These are phyloP conservation scores for Chionographis japonica DNA, from an alignment of 106 monocot species.

Conservation along the genomic window DNA sequence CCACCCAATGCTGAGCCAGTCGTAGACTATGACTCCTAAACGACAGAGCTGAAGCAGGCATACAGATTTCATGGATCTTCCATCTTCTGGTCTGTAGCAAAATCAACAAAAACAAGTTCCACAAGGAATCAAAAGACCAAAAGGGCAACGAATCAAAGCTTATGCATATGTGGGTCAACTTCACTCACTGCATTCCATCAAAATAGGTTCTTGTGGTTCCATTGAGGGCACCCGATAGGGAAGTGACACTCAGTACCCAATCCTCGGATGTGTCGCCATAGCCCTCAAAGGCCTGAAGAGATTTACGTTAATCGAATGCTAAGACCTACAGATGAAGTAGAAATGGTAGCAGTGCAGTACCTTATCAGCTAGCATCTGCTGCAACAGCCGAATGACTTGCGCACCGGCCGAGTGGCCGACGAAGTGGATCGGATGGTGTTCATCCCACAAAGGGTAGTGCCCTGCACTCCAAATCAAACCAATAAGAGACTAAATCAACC, in stretches of 20 bases:
- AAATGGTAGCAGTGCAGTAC: constrained; percentile 4
- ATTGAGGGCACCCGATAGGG: constrained; percentile 87
- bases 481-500: not conserved
- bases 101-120: not conserved
- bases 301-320: not conserved
- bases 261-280: constrained; percentile 61
- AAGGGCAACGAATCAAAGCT: not conserved
- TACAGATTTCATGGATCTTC: constrained; percentile 55
- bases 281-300: constrained; percentile 57
- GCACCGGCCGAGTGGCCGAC: constrained; percentile 51
- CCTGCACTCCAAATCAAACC: constrained; percentile 16
- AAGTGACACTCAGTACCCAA: constrained; percentile 78
- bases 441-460: constrained; percentile 40
- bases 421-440: constrained; percentile 44
- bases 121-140: not conserved
- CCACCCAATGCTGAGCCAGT: constrained; percentile 77
- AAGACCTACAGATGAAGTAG: not conserved
- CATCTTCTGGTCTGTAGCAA: constrained; percentile 55
- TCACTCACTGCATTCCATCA: constrained; percentile 77
- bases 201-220: constrained; percentile 84
- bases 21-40: constrained; percentile 63
- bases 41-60: constrained; percentile 70
- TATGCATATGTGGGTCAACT: not conserved
- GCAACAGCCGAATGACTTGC: constrained; percentile 45
- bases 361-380: constrained; percentile 57